Conservation (phyloP, 2,329 filamentous ascomycete species). For the Akanthomyces lecanii region DNA sequence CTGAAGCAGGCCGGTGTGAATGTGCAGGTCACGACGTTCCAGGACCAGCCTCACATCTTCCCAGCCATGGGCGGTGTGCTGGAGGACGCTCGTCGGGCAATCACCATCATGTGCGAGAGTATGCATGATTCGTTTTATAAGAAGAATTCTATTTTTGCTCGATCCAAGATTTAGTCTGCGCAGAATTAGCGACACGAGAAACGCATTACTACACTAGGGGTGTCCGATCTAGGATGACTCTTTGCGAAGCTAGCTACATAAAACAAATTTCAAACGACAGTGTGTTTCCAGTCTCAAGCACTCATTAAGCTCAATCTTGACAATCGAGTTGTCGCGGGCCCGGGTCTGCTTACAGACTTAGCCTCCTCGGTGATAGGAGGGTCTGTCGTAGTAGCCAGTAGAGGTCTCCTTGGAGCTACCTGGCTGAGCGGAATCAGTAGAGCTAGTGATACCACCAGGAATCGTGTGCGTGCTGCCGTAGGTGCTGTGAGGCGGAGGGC, state of each 20-base stretch:
- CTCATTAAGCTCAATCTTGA: background rate
- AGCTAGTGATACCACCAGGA: background rate
- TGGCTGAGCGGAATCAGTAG: background rate
- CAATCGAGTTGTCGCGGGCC: background rate
- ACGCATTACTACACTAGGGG: too few relatives aligned
- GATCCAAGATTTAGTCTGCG: background rate
- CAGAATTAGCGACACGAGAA: background rate
- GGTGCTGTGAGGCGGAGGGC: too few relatives aligned
- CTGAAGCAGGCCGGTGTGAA: slow-evolving; percentile 42
- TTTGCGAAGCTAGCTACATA: too few relatives aligned
- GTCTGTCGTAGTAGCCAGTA: background rate
- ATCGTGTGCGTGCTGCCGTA: background rate
- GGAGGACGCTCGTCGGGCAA: slow-evolving; percentile 47
- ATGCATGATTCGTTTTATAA: background rate
- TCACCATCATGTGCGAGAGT: slow-evolving; percentile 39
- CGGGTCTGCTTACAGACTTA: background rate
- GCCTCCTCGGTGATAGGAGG: background rate
- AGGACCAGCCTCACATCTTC: slow-evolving; percentile 55
- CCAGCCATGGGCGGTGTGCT: slow-evolving; percentile 54
- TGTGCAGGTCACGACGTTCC: slow-evolving; percentile 47
- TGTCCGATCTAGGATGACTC: too few relatives aligned
- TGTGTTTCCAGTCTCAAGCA: background rate
- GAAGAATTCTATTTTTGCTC: too few relatives aligned
- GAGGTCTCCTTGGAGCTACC: background rate
- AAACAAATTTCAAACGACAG: too few relatives aligned